Percentiles rank a stretch among this genome's conserved stretches.
phyloP scores from a whole-genome alignment of 1,139 yeast genomes.

The Yamadazyma songkhlaensis region DNA sequence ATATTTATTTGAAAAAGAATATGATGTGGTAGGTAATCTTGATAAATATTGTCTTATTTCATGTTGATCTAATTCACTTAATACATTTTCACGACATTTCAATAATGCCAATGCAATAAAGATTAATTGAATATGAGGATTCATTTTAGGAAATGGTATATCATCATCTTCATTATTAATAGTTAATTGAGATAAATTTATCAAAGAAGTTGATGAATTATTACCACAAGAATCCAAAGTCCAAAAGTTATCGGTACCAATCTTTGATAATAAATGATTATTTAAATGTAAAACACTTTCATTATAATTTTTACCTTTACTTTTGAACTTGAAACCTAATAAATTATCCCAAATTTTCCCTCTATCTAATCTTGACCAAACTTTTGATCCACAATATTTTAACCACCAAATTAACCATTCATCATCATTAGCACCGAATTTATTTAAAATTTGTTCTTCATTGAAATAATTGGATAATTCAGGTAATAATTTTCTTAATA shows the following conservation, averaged over 20 bases:
- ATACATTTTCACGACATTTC: conserved; percentile 73
- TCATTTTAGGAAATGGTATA: conserved; percentile 65
- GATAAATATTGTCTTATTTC: conserved; percentile 81
- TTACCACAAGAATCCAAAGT: conserved; percentile 16
- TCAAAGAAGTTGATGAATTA: conserved; percentile 5
- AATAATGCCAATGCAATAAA: conserved; percentile 77
- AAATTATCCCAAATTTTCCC: conserved; percentile 89
- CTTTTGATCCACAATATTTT: conserved; percentile 88
- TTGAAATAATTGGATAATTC: conserved; percentile 74
- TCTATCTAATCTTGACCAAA: conserved; percentile 76
- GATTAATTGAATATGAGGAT: conserved; percentile 75
- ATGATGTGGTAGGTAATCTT: conserved; percentile 47
- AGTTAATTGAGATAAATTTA: conserved; percentile 4
- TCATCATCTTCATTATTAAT: conserved; percentile 5
- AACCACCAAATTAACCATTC: conserved; percentile 97
- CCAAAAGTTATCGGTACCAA: conserved; percentile 48
- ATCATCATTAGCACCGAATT: conserved; percentile 65
- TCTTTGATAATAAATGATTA: conserved; percentile 23
- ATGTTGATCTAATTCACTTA: conserved; percentile 84
- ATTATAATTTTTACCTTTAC: conserved; percentile 31
- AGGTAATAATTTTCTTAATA: conserved; percentile 63
- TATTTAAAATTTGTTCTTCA: conserved; percentile 73
- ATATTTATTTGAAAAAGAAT: conserved; percentile 30
- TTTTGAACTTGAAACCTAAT: conserved; percentile 70
- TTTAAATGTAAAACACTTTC: conserved; percentile 29